A percentile compares a stretch with the other conserved stretches of the same genome.
phyloP scores from a whole-genome alignment of 805 yeast species.

The Starmerella geochares region DNA sequence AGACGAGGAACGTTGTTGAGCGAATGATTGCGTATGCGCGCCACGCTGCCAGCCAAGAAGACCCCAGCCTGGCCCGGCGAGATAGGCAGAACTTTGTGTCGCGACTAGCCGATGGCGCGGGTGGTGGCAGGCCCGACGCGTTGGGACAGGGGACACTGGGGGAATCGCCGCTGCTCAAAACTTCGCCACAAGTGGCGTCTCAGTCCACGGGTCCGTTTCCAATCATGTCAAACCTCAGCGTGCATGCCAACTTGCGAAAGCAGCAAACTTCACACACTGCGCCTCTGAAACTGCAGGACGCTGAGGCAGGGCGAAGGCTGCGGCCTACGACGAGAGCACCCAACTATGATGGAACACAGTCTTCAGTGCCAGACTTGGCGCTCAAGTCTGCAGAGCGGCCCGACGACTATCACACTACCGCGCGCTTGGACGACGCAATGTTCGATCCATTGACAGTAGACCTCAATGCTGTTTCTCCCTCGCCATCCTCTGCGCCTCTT shows the following conservation, averaged over 20 bases:
- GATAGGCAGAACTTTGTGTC: not conserved
- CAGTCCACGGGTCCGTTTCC: not conserved
- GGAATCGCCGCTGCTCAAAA: not conserved
- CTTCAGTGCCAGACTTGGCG: too few species aligned
- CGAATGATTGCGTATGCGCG: constrained; percentile 18
- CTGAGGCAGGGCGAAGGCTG: too few species aligned
- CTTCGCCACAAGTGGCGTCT: not conserved
- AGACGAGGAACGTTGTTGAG: constrained; percentile 4
- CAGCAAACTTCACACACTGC: constrained; percentile 1
- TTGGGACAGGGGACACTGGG: not conserved
- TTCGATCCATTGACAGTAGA: too few species aligned
- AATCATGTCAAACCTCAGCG: constrained; percentile 2
- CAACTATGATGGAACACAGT: too few species aligned
- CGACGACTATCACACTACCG: too few species aligned
- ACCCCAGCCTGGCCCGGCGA: not conserved
- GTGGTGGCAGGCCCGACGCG: not conserved
- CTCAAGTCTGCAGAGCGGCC: too few species aligned
- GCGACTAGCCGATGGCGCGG: not conserved
- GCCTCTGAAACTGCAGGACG: too few species aligned
- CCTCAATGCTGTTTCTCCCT: too few species aligned
- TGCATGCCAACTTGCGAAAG: not conserved
- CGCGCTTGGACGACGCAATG: too few species aligned
- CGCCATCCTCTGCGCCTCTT: too few species aligned
- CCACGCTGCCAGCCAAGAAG: not conserved
- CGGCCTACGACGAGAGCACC: too few species aligned